Base-by-base conservation (phyloP, 768 basidiomycete genomes). In the Russula earlei region DNA sequence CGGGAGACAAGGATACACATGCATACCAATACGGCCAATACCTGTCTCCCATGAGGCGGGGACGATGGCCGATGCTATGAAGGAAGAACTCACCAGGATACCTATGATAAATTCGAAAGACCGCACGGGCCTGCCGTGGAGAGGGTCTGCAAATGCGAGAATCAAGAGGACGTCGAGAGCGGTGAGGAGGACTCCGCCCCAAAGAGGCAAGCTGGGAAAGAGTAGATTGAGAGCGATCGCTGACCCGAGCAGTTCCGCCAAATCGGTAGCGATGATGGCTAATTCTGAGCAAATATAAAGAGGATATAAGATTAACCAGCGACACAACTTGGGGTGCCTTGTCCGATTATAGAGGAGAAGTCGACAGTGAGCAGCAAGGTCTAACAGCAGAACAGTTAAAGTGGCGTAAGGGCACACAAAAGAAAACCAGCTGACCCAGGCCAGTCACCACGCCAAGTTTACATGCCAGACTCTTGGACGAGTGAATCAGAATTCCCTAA, bases 381-480 rank as follows among this genome's bases (percentile, higher is more conserved):
- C 78, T 72, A n/a, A 38, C 8, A 42, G 37, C n/a, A n/a, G 49
- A 20, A 5, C 27, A 17, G 54, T 59, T 42, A 48, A 36, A 34
- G 24, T 22, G 41, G 49, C 15, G 29, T 17, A 5, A 31, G 45
- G 9, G 14, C 11, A 40, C 6, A 10, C 20, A 33, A 20, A 33
- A 46, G 24, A 15, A 44, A 46, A 5, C 22, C n/a, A 14, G 69
- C 72, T 67, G 68, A 87, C 87, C 85, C 19, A 88, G 74, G 7
- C 87, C 87, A 0, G 87, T 90, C 22, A 90, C 87, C 58, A 83
- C 82, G 24, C 94, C 94, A 2, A 98, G 72, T 59, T 86, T 77
- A 43, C 85, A 81, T 5, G 91, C 83, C 41, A 93, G 77, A 24
- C 86, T 77, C 86, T 89, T 38, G 36, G 10, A 49, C 37, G 37